Base-by-base conservation (phyloP, 2,329 filamentous ascomycete genomes). In the Alternaria tenuissima region DNA sequence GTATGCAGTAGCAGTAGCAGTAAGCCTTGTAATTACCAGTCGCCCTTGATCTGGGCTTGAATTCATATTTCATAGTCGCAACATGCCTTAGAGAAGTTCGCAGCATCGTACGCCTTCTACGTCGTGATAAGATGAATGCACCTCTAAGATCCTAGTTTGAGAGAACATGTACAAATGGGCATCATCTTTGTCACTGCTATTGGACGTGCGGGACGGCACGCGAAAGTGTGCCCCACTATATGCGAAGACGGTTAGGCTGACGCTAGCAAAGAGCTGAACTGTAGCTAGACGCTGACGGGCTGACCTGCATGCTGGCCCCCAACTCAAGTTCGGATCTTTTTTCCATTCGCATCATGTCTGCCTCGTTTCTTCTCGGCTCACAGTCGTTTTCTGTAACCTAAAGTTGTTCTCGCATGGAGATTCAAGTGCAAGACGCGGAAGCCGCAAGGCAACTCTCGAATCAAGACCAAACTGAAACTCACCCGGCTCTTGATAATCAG, bases 1-100 rank as follows among this genome's bases (percentile, higher is more conserved):
- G 32, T 34, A 16, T 14, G 12, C 14, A 20, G 8, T 39, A 22
- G 36, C 58, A 62, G 47, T 46, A 53, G 20, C 60, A 61, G 54
- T 52, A 49, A 39, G 42, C 30, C 28, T 55, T 61, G 49, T 61
- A 57, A 52, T 61, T 18, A 26, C 11, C 12, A 28, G 54, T 55
- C 41, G 38, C 47, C 55, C 56, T 55, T 52, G 44, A 52, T 9
- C 38, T 28, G 49, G 49, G 59, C 18, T 54, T 51, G 26, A 58
- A 58, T 58, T 54, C 42, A 34, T 22, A 47, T 58, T n/a, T 38
- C 9, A 20, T 47, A 46, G 5, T 53, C 34, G 16, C 7, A 8
- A 38, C 34, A 6, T 38, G 34, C 14, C 6, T 34, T 11, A 34
- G 11, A 4, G 5, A 34, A 34, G 32, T 34, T 34, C 14, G 11